Base-by-base conservation (phyloP, 2,329 filamentous ascomycete genomes). In the Penicillium sp. region DNA sequence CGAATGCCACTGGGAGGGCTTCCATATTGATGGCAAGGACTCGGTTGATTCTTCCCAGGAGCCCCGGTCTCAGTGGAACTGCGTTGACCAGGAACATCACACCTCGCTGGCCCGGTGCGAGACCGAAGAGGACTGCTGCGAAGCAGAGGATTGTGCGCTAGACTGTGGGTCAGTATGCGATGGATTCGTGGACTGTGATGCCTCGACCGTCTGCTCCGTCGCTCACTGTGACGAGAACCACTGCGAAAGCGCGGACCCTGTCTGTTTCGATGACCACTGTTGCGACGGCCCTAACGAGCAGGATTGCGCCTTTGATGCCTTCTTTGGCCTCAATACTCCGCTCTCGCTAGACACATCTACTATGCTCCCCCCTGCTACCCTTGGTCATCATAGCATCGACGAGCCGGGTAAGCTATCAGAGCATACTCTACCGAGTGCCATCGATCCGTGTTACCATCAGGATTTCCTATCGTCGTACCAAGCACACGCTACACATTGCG, bases 1-100 rank as follows among this genome's bases (percentile, higher is more conserved):
- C 16, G 65, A 67, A 51, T 70, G 65, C 43, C 64, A 65, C 30
- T 69, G 65, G 66, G 62, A 68, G 33, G 51, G 56, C 3, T 63
- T 68, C 26, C 58, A 64, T 44, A 58, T 67, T 26, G 59, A 63
- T 40, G 54, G 56, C 6, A 59, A 60, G 45, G 47, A 55, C 26
- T 34, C 58, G 15, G 45, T 55, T 14, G 51, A 56, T 14, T 31
- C 53, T 3, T 39, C 58, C 36, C 48, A 46, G 16, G 47, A 42
- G 13, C 29, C 48, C 20, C 39, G 53, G 40, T 39, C 50, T 28
- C 51, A 57, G 23, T 65, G 61, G 63, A 51, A 50, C 21, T 63
- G 58, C 36, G 43, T 55, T 5, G 58, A 55, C 26, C 53, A 56
- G 10, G 57, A 62, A 17, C 52, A 62, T 19, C 56, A 62, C 25